Conservation (phyloP, 148 eudicot genomes). For the Nyssa sinensis region DNA sequence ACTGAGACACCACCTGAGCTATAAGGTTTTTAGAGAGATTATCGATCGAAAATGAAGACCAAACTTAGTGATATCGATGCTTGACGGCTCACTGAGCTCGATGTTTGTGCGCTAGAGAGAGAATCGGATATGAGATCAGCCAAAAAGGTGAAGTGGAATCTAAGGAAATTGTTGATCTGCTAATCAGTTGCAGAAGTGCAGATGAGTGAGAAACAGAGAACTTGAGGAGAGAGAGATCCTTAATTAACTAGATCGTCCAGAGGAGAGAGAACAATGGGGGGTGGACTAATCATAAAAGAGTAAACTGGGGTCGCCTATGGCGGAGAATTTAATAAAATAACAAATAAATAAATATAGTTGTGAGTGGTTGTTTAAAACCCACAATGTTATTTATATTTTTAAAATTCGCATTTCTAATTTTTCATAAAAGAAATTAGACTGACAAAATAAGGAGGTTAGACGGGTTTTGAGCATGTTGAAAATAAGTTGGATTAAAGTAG, state of each 20-base stretch:
- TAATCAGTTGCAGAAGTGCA: slow-evolving; percentile 33
- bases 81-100: slow-evolving; percentile 17
- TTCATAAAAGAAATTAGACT: not conserved
- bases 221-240: slow-evolving; percentile 6
- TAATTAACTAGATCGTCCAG: not conserved
- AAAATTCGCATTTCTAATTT: not conserved
- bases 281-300: not conserved
- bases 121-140: slow-evolving; percentile 24
- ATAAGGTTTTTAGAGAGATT: not conserved
- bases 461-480: no score
- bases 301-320: not conserved
- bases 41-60: slow-evolving; percentile 7
- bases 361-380: not conserved
- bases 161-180: slow-evolving; percentile 22
- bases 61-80: slow-evolving; percentile 10
- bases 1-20: not conserved
- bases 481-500: no score
- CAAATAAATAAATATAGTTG: no score
- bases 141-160: slow-evolving; percentile 18
- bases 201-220: slow-evolving; percentile 25
- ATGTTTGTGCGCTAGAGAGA: slow-evolving; percentile 2
- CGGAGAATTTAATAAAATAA: not conserved
- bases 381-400: not conserved
- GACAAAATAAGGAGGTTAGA: not conserved
- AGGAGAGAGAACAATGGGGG: not conserved